These are phyloP conservation scores for Malassezia furfur DNA, from an alignment of 1,284 basidiomycete species.

Conservation along the genomic window DNA sequence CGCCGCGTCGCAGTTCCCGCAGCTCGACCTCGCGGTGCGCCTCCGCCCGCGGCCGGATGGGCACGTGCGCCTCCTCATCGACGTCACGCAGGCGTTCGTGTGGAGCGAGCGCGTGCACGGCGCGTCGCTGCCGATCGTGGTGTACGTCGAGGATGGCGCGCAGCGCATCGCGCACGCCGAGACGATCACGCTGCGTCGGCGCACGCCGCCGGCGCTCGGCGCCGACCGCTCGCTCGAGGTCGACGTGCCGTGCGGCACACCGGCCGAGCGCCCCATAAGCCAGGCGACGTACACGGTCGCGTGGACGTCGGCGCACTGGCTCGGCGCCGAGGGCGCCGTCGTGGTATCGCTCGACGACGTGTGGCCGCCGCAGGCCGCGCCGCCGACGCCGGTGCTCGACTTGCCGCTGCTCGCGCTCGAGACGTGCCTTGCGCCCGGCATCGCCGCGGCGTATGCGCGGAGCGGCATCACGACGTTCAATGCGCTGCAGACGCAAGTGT, in stretches of 20 bases:
- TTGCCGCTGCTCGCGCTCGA: conserved; percentile 67
- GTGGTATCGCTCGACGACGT: conserved; percentile 61
- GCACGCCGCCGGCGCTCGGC: conserved; percentile 53
- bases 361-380: conserved; percentile 64
- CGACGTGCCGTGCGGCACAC: conserved; percentile 51
- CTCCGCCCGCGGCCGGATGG: conserved; percentile 68
- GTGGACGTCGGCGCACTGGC: conserved; percentile 83
- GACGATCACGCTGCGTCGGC: conserved; percentile 43
- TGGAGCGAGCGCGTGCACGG: conserved; percentile 76
- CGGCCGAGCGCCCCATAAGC: conserved; percentile 50
- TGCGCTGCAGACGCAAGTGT: conserved; percentile 77
- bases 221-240: conserved; percentile 56
- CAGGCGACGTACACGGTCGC: conserved; percentile 51
- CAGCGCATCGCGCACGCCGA: conserved; percentile 74
- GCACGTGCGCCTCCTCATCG: conserved; percentile 67
- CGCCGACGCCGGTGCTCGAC: conserved; percentile 63
- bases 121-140: conserved; percentile 74
- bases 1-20: conserved; percentile 79
- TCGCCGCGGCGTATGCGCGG: conserved; percentile 32
- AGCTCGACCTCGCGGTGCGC: conserved; percentile 59
- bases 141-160: conserved; percentile 86
- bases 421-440: conserved; percentile 48
- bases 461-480: conserved; percentile 59
- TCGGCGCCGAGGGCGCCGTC: conserved; percentile 74
- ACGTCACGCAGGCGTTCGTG: conserved; percentile 62